Percentiles rank a stretch among this genome's conserved stretches.
phyloP scores from a whole-genome alignment of 352 stramenopile species.

The Pythium grandisporangium region DNA sequence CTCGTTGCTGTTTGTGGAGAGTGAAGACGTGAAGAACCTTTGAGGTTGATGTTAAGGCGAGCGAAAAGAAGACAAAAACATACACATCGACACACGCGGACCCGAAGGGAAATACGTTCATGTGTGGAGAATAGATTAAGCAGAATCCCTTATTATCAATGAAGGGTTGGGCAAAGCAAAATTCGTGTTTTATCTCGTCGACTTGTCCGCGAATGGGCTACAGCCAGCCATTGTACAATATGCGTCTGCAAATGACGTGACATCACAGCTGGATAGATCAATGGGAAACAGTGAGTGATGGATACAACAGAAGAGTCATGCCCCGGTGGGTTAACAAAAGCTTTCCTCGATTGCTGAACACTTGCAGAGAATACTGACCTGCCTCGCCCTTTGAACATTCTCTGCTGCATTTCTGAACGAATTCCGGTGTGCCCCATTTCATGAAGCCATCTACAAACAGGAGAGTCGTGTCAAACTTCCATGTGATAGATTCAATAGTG shows the following conservation, averaged over 20 bases:
- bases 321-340: too few relatives aligned
- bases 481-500: not conserved
- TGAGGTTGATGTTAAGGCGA: too few relatives aligned
- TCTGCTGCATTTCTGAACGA: constrained; percentile 60
- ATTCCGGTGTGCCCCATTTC: constrained; percentile 59
- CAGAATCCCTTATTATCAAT: too few relatives aligned
- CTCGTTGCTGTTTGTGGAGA: too few relatives aligned
- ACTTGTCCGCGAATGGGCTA: constrained; percentile 82
- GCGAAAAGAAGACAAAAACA: too few relatives aligned
- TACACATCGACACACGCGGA: too few relatives aligned
- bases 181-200: constrained; percentile 32
- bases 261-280: constrained; percentile 45
- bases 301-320: too few relatives aligned
- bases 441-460: constrained; percentile 46
- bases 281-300: not conserved
- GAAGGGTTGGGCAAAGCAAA: too few relatives aligned
- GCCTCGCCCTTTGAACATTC: constrained; percentile 75
- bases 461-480: not conserved
- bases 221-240: constrained; percentile 83
- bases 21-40: too few relatives aligned
- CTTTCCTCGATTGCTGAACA: not conserved
- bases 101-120: too few relatives aligned
- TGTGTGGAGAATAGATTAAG: too few relatives aligned
- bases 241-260: constrained; percentile 77
- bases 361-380: constrained; percentile 23